Evolutionary conservation across 2,329 filamentous ascomycete species (phyloP).

Genomic region (Pestalotiopsis sp.): DNA sequence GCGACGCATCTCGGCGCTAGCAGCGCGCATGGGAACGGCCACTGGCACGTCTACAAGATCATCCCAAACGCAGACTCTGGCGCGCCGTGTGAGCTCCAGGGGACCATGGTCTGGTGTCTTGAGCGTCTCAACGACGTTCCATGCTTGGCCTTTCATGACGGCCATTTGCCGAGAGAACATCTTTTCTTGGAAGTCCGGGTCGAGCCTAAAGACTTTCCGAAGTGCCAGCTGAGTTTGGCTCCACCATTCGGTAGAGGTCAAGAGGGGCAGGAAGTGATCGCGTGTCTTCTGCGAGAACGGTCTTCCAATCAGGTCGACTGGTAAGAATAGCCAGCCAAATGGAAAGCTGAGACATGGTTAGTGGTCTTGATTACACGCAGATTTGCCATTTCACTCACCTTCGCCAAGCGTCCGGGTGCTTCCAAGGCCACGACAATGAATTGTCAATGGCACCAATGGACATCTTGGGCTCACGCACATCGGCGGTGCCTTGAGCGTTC

Average conservation of each 20-base stretch:
- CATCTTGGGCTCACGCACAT: conserved; percentile 59
- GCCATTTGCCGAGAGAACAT: conserved; percentile 99
- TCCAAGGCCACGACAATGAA: conserved; percentile 98
- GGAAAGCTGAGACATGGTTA: conserved; percentile 74
- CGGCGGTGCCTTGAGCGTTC: conserved; percentile 65
- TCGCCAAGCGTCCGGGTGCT: conserved; percentile 88
- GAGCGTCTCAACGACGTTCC: conserved; percentile 98
- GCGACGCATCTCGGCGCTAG: conserved; percentile 82
- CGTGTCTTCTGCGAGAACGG: conserved; percentile 94
- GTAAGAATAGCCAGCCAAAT: conserved; percentile 97
- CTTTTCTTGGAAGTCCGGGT: conserved; percentile 94
- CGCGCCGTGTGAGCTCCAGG: conserved; percentile 85
- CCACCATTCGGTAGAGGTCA: conserved; percentile 97
- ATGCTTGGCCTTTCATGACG: conserved; percentile 98
- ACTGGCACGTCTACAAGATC: conserved; percentile 95
- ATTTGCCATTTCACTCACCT: conserved; percentile 40
- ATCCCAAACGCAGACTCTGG: conserved; percentile 96
- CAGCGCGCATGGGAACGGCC: conserved; percentile 83
- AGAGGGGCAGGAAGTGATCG: conserved; percentile 91
- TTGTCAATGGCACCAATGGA: conserved; percentile 95
- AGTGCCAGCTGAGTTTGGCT: conserved; percentile 87
- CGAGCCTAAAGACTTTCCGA: conserved; percentile 84
- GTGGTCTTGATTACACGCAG: not conserved
- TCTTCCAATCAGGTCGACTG: conserved; percentile 92
- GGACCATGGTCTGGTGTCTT: conserved; percentile 93